Evolutionary conservation across 306 rosid genomes (phyloP).

Genomic region (Cucurbita maxima): DNA sequence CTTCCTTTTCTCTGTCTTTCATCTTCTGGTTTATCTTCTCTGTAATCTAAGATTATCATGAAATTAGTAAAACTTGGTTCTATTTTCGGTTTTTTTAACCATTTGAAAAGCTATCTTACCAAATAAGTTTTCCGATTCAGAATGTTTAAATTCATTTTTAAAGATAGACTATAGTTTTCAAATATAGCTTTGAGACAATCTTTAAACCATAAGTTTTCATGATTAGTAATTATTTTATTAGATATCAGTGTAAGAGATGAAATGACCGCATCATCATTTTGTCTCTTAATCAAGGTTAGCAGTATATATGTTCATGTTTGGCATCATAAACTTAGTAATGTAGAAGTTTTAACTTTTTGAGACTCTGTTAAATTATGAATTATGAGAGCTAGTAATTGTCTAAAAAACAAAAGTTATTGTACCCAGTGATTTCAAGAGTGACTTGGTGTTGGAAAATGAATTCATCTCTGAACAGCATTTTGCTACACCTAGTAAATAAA

Average conservation of each 20-base stretch:
- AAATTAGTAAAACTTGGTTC: background rate
- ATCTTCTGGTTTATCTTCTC: background rate
- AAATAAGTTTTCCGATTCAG: background rate
- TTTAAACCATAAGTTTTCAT: background rate
- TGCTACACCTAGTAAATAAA: background rate
- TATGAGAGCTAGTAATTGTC: background rate
- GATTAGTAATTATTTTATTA: background rate
- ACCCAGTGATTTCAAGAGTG: background rate
- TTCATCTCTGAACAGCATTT: background rate
- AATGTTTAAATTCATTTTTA: background rate
- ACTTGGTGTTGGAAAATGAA: background rate
- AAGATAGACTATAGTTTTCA: background rate
- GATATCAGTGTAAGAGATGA: background rate
- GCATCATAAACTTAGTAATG: background rate
- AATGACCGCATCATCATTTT: slow-evolving; percentile 4
- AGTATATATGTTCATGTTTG: background rate
- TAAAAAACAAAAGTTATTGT: background rate
- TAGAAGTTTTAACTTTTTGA: background rate
- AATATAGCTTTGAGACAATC: background rate
- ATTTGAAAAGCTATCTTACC: background rate
- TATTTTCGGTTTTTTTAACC: background rate
- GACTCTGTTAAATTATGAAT: background rate
- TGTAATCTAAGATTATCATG: background rate
- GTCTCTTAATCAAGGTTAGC: background rate
- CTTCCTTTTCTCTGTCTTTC: background rate